Percentiles rank a stretch among this genome's conserved stretches.
These are phyloP conservation scores for Ganoderma leucocontextum DNA, from an alignment of 1,284 basidiomycete genomes.

Conservation along the genomic window DNA sequence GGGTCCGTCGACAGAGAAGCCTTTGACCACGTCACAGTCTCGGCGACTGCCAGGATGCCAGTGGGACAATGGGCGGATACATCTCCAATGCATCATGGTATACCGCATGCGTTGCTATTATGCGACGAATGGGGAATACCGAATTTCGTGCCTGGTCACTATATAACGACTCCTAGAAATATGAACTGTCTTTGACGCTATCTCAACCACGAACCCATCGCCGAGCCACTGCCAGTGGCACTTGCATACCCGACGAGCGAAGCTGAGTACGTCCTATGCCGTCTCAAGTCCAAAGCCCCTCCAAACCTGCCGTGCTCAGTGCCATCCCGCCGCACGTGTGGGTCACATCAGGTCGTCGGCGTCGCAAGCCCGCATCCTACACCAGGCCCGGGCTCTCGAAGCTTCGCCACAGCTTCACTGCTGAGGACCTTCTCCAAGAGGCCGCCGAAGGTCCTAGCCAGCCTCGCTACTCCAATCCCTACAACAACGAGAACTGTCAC, in stretches of 20 bases:
- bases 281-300: background rate
- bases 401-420: background rate
- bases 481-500: slow-evolving; percentile 1
- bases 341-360: background rate
- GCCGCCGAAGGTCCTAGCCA: background rate
- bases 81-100: too few relatives aligned
- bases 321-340: background rate
- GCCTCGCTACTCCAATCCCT: background rate
- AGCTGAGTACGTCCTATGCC: slow-evolving; percentile 1
- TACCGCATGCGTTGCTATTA: background rate
- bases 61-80: background rate
- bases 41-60: background rate
- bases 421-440: background rate
- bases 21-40: background rate
- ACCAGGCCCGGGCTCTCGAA: background rate
- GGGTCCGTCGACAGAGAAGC: background rate
- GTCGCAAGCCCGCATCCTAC: background rate
- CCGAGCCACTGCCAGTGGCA: background rate
- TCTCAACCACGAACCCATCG: background rate
- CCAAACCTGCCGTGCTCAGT: background rate
- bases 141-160: background rate
- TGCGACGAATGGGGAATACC: background rate
- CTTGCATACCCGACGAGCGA: background rate
- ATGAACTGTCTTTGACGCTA: background rate
- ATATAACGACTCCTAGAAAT: background rate